Base-by-base conservation (phyloP, 371 early-diverging fungal species). In the Apophysomyces trapeziformis region DNA sequence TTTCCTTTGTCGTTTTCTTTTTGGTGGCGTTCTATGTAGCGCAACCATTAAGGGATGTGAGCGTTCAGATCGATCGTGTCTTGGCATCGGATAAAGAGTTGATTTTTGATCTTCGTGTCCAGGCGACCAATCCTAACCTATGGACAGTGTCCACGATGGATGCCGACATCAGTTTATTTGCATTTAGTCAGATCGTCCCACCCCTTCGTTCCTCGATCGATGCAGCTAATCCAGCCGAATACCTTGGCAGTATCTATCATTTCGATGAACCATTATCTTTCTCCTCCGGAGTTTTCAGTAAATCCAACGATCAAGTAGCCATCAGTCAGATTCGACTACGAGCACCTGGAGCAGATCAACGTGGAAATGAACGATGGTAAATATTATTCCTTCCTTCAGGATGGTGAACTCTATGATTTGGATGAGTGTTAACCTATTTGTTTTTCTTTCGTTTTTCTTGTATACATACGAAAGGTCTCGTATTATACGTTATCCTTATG, bases 151-250 rank as follows among this genome's bases (percentile, higher is more conserved):
- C 73, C 35, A 70, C 86, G 8, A 73, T 79, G 37, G 74, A 79
- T 60, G 80, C 86, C 2, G 84, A 88, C 60, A 76, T 90, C 36
- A 80, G 79, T 47, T 82, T 88, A 0, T 90, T 88, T 82, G 90
- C 86, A 5, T 76, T 84, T 70, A 76, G 69, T 35, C 70, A 67
- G 32, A 37, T 69, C 8, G 70, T 72, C 12, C 69, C 72, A 1
- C 50, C 60, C 26, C 38, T 18, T 32, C 47, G n/a, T 12, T 50
- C 13, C 37, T 44, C 57, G 6, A n/a, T 16, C 4, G 18, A 14
- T 8, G 14, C 65, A 1, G 72, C 64, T 8, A 68, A 68, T 32
- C 84, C 85, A n/a, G 83, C 82, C 14, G 83, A 85, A 45, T 80
- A 77, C 37, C 69, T 88, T 41, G 88, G 88, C 16, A 82, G 75